Conservation (phyloP, 2,329 filamentous ascomycete genomes). For the Xylaria digitata region DNA sequence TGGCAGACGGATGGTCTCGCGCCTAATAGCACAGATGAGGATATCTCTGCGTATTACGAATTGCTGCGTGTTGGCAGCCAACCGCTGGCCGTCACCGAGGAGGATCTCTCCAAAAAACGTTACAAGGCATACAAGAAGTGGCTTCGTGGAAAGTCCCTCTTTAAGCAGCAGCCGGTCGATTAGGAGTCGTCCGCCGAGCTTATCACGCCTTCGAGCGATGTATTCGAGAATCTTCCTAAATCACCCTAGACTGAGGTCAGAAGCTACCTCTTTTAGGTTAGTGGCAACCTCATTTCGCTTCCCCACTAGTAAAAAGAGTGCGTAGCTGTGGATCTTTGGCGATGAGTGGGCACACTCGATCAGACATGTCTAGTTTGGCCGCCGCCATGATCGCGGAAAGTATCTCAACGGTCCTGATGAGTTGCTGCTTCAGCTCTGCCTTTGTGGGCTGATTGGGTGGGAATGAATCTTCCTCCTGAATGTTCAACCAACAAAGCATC, state of each 20-base stretch:
- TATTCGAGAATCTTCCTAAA: constrained; percentile 32
- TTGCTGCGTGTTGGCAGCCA: constrained; percentile 83
- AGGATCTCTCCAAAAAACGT: constrained; percentile 89
- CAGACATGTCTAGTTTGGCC: constrained; percentile 45
- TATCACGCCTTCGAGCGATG: constrained; percentile 42
- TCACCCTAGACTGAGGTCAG: constrained; percentile 23
- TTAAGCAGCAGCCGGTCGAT: constrained; percentile 84
- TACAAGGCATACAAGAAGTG: constrained; percentile 98
- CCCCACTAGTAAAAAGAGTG: constrained; percentile 47
- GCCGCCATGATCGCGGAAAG: constrained; percentile 52
- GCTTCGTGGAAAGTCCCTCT: constrained; percentile 93
- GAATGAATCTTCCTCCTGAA: constrained; percentile 54
- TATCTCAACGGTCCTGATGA: constrained; percentile 52
- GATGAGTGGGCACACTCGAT: constrained; percentile 51
- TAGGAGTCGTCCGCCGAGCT: constrained; percentile 50
- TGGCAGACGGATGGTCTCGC: constrained; percentile 70
- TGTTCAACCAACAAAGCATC: constrained; percentile 70
- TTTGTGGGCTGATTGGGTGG: constrained; percentile 25
- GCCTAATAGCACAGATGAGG: constrained; percentile 64
- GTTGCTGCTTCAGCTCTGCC: constrained; percentile 48
- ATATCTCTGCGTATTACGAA: constrained; percentile 78
- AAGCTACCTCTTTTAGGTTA: constrained; percentile 2
- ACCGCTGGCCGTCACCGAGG: constrained; percentile 86
- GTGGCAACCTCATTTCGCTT: constrained; percentile 23
- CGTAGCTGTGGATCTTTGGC: constrained; percentile 52